These are phyloP conservation scores for Phytophthora palmivora DNA, from an alignment of 352 stramenopile species.

Conservation along the genomic window DNA sequence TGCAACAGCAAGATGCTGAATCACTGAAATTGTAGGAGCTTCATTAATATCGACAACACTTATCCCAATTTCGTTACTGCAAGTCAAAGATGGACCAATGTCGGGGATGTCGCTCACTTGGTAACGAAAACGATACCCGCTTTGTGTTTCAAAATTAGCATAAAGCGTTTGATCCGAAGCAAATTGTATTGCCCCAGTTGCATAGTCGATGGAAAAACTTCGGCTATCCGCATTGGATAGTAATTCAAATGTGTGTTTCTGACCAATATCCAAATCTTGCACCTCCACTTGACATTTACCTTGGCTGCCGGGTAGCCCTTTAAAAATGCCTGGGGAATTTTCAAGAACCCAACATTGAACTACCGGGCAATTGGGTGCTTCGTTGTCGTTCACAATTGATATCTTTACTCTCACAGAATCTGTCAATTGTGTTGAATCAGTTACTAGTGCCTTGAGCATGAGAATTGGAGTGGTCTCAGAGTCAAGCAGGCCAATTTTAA, in stretches of 20 bases:
- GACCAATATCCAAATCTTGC: constrained; percentile 46
- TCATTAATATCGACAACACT: constrained; percentile 62
- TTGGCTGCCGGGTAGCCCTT: constrained; percentile 41
- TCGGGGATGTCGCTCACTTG: constrained; percentile 54
- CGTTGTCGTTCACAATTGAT: constrained; percentile 55
- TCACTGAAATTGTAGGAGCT: constrained; percentile 35
- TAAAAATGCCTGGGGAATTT: constrained; percentile 45
- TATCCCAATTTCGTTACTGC: constrained; percentile 50
- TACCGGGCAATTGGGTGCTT: constrained; percentile 46
- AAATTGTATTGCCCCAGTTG: constrained; percentile 45
- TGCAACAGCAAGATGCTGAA: constrained; percentile 18
- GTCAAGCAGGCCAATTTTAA: constrained; percentile 20
- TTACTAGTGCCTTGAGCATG: constrained; percentile 15
- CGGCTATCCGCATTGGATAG: constrained; percentile 33
- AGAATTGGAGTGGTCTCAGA: constrained; percentile 10
- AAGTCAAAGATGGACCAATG: constrained; percentile 44
- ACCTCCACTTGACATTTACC: constrained; percentile 45
- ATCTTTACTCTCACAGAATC: constrained; percentile 28
- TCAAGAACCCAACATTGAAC: constrained; percentile 70
- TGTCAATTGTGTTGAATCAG: constrained; percentile 33
- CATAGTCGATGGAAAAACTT: constrained; percentile 34
- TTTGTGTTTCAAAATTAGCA: constrained; percentile 55
- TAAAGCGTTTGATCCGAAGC: constrained; percentile 20
- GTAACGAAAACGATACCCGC: constrained; percentile 51
- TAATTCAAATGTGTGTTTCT: constrained; percentile 59